Evolutionary conservation across 441 rosid species (phyloP).

Genomic region (Corymbia calophylla): DNA sequence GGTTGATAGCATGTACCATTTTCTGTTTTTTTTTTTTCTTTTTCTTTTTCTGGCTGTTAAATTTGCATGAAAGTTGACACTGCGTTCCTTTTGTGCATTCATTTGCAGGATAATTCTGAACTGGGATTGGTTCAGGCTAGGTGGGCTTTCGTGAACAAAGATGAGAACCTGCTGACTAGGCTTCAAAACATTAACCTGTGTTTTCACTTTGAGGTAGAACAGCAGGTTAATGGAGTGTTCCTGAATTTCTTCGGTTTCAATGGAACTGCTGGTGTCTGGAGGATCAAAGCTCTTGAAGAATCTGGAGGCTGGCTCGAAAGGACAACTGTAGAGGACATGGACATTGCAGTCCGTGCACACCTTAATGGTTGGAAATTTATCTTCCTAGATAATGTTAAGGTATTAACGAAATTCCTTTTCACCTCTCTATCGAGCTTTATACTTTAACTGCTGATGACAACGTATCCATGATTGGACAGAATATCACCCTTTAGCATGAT

Average conservation of each 20-base stretch:
- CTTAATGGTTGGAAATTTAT: conserved; percentile 1
- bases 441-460: neutral
- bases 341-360: neutral
- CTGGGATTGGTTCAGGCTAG: neutral
- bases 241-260: conserved; percentile 1
- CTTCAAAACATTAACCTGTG: conserved; percentile 1
- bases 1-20: neutral
- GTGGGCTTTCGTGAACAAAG: neutral
- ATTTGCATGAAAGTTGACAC: neutral
- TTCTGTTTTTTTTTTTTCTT: too few species aligned
- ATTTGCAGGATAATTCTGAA: neutral
- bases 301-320: neutral
- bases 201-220: conserved; percentile 1
- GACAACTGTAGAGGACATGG: neutral
- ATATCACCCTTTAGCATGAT: neutral
- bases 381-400: neutral
- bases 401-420: neutral
- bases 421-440: neutral
- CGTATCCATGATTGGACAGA: neutral
- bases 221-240: neutral
- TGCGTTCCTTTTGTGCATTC: neutral
- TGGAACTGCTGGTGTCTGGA: conserved; percentile 3
- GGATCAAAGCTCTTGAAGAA: conserved; percentile 1
- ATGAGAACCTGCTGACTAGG: neutral
- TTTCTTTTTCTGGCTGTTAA: neutral